Evolutionary conservation across 2,329 filamentous ascomycete species (phyloP).

Genomic region (Cercospora beticola): DNA sequence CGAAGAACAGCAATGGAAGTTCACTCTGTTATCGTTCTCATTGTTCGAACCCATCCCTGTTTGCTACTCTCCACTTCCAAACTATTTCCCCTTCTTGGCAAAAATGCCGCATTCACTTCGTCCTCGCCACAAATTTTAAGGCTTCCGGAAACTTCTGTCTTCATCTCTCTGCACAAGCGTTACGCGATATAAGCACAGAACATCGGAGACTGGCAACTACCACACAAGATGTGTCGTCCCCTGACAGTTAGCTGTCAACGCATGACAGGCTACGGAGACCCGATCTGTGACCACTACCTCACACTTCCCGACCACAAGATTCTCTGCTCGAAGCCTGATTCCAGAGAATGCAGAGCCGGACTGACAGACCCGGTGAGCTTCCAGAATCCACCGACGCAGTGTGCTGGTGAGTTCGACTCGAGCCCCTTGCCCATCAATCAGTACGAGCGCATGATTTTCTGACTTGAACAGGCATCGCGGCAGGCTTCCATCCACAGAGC

Average conservation of each 20-base stretch:
- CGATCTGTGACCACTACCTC: conserved; percentile 14
- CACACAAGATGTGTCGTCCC: conserved; percentile 15
- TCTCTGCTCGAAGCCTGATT: conserved; percentile 17
- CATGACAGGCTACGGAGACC: background rate
- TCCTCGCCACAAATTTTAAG: background rate
- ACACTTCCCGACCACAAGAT: conserved; percentile 15
- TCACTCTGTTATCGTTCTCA: background rate
- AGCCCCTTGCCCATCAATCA: background rate
- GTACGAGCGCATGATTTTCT: too few species aligned
- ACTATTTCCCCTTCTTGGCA: background rate
- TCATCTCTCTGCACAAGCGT: background rate
- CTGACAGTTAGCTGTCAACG: conserved; percentile 19
- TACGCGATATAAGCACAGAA: background rate
- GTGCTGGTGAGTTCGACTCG: conserved; percentile 15
- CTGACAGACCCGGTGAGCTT: conserved; percentile 11
- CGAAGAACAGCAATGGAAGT: background rate
- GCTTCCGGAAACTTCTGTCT: background rate
- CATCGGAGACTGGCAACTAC: background rate
- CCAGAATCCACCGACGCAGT: conserved; percentile 20
- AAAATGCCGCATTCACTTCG: background rate
- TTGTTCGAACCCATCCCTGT: background rate
- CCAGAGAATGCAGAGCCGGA: conserved; percentile 11
- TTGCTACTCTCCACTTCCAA: background rate
- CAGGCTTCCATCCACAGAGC: conserved; percentile 1
- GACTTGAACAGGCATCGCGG: conserved; percentile 4